phyloP scores from a whole-genome alignment of 1,284 basidiomycete species.

The Moniliella sp. region DNA sequence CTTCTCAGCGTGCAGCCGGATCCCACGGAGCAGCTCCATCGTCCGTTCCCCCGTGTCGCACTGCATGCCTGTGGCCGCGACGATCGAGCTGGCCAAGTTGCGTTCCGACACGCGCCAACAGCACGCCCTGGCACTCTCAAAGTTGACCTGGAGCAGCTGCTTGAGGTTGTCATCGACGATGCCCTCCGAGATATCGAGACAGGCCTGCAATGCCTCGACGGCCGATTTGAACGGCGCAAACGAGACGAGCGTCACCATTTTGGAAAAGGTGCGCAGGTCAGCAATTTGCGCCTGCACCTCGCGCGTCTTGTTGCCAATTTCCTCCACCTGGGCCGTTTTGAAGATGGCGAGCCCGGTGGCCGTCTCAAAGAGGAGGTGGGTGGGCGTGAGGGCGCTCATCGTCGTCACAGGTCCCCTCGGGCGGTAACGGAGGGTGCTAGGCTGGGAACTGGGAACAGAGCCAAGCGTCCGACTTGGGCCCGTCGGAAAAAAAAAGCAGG shows the following conservation, averaged over 20 bases:
- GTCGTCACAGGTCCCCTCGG: too few species aligned
- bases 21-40: slow-evolving; percentile 73
- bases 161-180: slow-evolving; percentile 69
- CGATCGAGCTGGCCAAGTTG: slow-evolving; percentile 59
- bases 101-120: slow-evolving; percentile 65
- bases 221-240: slow-evolving; percentile 89
- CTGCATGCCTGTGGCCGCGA: slow-evolving; percentile 51
- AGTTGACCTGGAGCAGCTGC: slow-evolving; percentile 66
- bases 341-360: slow-evolving; percentile 89
- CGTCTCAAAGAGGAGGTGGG: slow-evolving; percentile 76
- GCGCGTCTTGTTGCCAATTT: slow-evolving; percentile 62
- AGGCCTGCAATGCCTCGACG: slow-evolving; percentile 83
- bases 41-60: slow-evolving; percentile 72
- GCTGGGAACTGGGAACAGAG: too few species aligned
- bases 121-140: slow-evolving; percentile 52
- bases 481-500: too few species aligned
- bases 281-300: slow-evolving; percentile 49
- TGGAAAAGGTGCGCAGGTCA: slow-evolving; percentile 71
- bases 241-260: slow-evolving; percentile 76
- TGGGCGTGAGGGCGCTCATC: slow-evolving; percentile 29
- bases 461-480: too few species aligned
- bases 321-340: slow-evolving; percentile 66
- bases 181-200: slow-evolving; percentile 87
- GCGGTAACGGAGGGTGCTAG: too few species aligned
- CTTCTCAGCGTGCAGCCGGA: slow-evolving; percentile 75